Conservation (phyloP, 345 rosid genomes). For the Viola odorata region DNA sequence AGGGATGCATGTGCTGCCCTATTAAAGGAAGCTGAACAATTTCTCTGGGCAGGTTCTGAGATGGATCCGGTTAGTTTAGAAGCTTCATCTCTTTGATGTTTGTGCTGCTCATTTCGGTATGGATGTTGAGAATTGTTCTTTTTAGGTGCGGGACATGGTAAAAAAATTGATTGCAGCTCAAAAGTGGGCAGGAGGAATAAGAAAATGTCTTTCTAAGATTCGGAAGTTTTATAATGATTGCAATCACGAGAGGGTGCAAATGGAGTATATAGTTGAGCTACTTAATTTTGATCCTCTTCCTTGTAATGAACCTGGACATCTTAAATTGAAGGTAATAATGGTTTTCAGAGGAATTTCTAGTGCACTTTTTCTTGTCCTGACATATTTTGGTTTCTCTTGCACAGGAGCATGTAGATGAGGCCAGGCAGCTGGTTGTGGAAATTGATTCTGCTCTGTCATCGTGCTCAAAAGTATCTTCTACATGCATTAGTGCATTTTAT, state of each 20-base stretch:
- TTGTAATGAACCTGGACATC: slow-evolving; percentile 57
- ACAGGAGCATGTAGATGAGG: slow-evolving; percentile 65
- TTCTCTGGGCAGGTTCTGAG: slow-evolving; percentile 96
- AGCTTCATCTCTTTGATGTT: slow-evolving; percentile 14
- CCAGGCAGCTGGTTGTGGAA: slow-evolving; percentile 49
- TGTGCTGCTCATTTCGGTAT: slow-evolving; percentile 10
- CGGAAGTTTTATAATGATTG: slow-evolving; percentile 32
- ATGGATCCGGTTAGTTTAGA: slow-evolving; percentile 67
- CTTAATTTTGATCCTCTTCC: slow-evolving; percentile 50
- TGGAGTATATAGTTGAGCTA: slow-evolving; percentile 47
- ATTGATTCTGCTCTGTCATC: slow-evolving; percentile 47
- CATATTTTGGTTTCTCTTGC: slow-evolving; percentile 14
- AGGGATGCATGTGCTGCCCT: slow-evolving; percentile 40
- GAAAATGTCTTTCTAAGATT: slow-evolving; percentile 47
- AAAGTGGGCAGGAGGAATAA: slow-evolving; percentile 71
- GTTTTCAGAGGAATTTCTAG: slow-evolving; percentile 10
- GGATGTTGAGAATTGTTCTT: slow-evolving; percentile 5
- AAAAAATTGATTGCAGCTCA: slow-evolving; percentile 50
- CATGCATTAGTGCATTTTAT: slow-evolving; percentile 1
- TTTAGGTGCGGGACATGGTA: slow-evolving; percentile 61
- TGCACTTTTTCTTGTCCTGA: slow-evolving; percentile 5
- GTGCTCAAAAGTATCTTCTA: slow-evolving; percentile 42
- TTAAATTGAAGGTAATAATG: slow-evolving; percentile 62
- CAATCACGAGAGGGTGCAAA: slow-evolving; percentile 41
- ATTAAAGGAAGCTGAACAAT: slow-evolving; percentile 85